Conservation (phyloP, 2,329 filamentous ascomycete species). For the Blumeria hordei region DNA sequence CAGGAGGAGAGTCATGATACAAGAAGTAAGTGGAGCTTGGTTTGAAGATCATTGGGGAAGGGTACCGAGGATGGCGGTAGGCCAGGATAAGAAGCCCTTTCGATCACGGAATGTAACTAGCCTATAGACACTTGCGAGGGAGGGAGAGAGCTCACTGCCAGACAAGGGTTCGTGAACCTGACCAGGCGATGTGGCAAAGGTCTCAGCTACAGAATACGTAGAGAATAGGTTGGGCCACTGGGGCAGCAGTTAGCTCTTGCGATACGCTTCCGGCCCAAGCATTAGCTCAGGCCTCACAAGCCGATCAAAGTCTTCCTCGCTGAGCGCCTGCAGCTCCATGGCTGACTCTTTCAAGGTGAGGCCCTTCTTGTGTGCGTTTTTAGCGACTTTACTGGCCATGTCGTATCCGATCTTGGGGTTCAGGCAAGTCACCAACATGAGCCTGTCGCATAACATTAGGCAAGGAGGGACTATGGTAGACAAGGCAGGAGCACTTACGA, state of each 20-base stretch:
- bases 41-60: no score
- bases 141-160: no score
- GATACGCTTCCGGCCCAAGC: conserved; percentile 54
- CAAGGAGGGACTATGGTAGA: background rate
- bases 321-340: conserved; percentile 76
- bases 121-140: no score
- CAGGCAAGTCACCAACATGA: conserved; percentile 95
- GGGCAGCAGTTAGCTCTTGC: background rate
- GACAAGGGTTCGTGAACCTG: no score
- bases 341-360: conserved; percentile 82
- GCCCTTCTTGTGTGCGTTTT: conserved; percentile 98
- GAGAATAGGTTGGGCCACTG: no score
- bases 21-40: no score
- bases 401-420: conserved; percentile 96
- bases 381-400: conserved; percentile 89
- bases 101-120: no score
- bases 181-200: no score
- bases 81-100: no score
- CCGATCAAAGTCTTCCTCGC: conserved; percentile 69
- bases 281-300: conserved; percentile 87
- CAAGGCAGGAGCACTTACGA: conserved; percentile 32
- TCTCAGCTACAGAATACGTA: no score
- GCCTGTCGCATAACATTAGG: conserved; percentile 23
- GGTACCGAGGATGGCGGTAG: no score
- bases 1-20: no score